These are phyloP conservation scores for Aspergillus sp. DNA, from an alignment of 2,329 filamentous ascomycete genomes.

Conservation along the genomic window DNA sequence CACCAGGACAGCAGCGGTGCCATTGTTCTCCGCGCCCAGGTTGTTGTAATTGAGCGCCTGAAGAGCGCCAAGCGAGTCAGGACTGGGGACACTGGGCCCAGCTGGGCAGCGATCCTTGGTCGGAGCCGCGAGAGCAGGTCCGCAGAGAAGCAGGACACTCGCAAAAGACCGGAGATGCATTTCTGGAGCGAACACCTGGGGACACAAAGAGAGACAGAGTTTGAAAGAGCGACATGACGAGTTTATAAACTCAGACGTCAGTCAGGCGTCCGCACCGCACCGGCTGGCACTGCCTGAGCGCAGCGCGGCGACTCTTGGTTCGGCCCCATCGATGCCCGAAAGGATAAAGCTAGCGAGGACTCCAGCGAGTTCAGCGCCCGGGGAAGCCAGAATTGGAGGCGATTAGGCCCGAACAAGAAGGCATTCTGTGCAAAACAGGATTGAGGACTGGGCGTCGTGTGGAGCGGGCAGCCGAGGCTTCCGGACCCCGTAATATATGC, in stretches of 20 bases:
- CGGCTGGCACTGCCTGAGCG: not conserved
- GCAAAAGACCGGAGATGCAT: conserved; percentile 22
- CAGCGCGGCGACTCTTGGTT: not conserved
- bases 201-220: not conserved
- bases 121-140: conserved; percentile 20
- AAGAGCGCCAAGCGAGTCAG: conserved; percentile 25
- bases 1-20: conserved; percentile 29
- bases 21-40: conserved; percentile 30
- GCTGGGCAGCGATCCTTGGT: conserved; percentile 12
- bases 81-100: conserved; percentile 6
- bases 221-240: not conserved
- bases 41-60: conserved; percentile 33
- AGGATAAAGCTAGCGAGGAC: not conserved
- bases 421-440: not conserved
- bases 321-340: not conserved
- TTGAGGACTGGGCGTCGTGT: not conserved
- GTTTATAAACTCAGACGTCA: not conserved
- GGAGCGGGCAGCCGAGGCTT: not conserved
- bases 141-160: conserved; percentile 18
- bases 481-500: not conserved
- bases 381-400: not conserved
- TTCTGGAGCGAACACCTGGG: not conserved
- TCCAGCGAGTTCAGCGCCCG: not conserved
- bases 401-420: not conserved
- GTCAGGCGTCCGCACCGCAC: not conserved